Evolutionary conservation across 2,329 filamentous ascomycete species (phyloP), one percentile per base, ranked within the genome.

Genomic region (Colletotrichum trifolii): DNA sequence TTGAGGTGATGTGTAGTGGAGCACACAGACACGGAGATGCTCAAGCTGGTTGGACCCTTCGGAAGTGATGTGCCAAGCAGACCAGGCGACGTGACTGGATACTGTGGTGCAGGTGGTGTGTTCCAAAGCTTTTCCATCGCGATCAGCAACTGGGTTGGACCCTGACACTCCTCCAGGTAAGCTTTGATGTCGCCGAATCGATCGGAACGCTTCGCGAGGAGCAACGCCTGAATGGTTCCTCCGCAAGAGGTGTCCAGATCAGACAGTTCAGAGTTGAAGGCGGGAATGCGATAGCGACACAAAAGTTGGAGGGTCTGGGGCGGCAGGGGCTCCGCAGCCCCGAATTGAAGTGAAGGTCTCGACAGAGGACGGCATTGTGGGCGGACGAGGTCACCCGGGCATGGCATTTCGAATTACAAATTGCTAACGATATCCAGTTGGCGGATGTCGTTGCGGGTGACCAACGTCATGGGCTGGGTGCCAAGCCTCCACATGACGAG

Each of bases 1-100:
- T 66, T 67, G 66, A 67, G 54, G 66, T 56, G 55, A 67, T 67
- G 47, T 17, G 39, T 25, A 62, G 62, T 65, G 62, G 62, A 15
- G 58, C 5, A 12, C 8, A 40, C 17, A 40, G 56, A 40, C 48
- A 46, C 62, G 35, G 46, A 62, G 58, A 62, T 65, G 58, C 58
- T 61, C 62, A 55, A 55, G 38, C 45, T 61, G 62, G 35, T 65
- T 65, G 57, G 62, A 7, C 43, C 64, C 13, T 54, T 53, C 55
- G 36, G 5, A 53, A 48, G 42, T 15, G 45, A 40, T 47, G 57
- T 39, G 25, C 12, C 12, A 25, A 17, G 13, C 8, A 50, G 45
- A 36, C 46, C 8, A 55, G 17, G 25, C 25, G 25, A 25, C 25
- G 4, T 25, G 25, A 25, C 25, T 25, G 25, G 25, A 25, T 25